These are phyloP conservation scores for Candida chilensis DNA, from an alignment of 805 yeast genomes.

Conservation along the genomic window DNA sequence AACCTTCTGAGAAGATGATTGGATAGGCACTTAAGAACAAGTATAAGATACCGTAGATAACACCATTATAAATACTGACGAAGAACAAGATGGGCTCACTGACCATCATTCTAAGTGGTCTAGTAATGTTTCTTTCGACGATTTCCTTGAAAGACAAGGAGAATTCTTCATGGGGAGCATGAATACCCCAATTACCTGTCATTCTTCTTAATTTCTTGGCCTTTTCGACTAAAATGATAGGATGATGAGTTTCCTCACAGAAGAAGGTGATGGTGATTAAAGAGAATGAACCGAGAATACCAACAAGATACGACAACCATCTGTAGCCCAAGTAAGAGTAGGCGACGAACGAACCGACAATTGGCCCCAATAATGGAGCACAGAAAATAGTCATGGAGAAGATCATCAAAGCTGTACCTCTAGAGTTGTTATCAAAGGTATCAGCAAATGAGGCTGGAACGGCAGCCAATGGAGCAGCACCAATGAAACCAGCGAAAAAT, in stretches of 20 bases:
- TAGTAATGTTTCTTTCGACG: conserved; percentile 15
- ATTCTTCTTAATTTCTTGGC: conserved; percentile 14
- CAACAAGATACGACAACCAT: conserved; percentile 14
- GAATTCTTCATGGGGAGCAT: conserved; percentile 14
- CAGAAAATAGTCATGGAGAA: conserved; percentile 68
- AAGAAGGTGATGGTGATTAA: conserved; percentile 20
- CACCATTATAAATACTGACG: conserved; percentile 36
- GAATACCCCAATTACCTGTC: conserved; percentile 17
- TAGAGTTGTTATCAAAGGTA: conserved; percentile 49
- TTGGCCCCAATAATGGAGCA: conserved; percentile 81
- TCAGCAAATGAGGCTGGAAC: conserved; percentile 87
- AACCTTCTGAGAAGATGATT: conserved; percentile 21
- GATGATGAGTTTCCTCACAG: conserved; percentile 30
- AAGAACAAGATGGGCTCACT: conserved; percentile 32
- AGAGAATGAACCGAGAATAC: conserved; percentile 31
- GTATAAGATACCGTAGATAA: conserved; percentile 39
- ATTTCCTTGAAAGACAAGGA: conserved; percentile 10
- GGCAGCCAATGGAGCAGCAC: conserved; percentile 80
- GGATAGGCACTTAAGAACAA: conserved; percentile 34
- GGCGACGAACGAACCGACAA: conserved; percentile 61
- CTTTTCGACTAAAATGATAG: conserved; percentile 14
- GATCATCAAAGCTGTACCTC: conserved; percentile 71
- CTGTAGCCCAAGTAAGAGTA: conserved; percentile 28
- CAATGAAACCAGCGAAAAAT: conserved; percentile 72
- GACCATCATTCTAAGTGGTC: conserved; percentile 28